These are phyloP conservation scores for Vitis cinerea DNA, from an alignment of 164 flowering plant species.

Conservation along the genomic window DNA sequence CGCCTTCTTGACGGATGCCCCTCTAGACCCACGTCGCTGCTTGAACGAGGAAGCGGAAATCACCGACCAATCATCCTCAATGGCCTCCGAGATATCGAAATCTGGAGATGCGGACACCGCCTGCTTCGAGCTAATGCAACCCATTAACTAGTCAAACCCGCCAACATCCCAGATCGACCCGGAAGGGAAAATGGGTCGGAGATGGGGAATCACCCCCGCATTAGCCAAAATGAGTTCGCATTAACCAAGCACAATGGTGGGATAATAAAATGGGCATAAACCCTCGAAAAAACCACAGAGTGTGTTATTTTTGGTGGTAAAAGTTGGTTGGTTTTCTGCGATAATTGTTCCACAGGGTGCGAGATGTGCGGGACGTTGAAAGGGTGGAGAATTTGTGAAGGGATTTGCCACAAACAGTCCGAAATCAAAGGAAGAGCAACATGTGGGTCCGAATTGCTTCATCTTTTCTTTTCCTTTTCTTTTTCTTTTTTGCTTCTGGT, in stretches of 20 bases:
- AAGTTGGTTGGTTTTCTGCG: background rate
- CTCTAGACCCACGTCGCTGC: constrained; percentile 9
- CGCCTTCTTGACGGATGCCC: constrained; percentile 18
- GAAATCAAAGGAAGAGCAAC: constrained; percentile 28
- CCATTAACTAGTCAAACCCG: constrained; percentile 33
- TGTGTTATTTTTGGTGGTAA: background rate
- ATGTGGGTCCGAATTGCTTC: constrained; percentile 30
- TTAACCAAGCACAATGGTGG: background rate
- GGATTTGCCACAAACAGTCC: constrained; percentile 12
- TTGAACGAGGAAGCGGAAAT: constrained; percentile 18
- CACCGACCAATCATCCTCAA: constrained; percentile 22
- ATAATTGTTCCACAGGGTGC: constrained; percentile 9
- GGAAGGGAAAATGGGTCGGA: constrained; percentile 22
- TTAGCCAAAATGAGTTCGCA: constrained; percentile 5
- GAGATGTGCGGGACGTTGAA: constrained; percentile 34
- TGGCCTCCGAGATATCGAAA: constrained; percentile 27
- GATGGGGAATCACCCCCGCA: constrained; percentile 11
- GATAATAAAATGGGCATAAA: background rate
- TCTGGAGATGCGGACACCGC: constrained; percentile 39
- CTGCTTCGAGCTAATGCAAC: constrained; percentile 59
- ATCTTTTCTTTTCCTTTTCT: constrained; percentile 8
- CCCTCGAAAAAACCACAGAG: constrained; percentile 7
- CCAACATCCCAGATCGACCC: constrained; percentile 17
- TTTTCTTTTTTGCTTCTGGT: constrained; percentile 1
- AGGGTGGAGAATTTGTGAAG: constrained; percentile 4